phyloP scores from a whole-genome alignment of 1,139 yeast genomes.

The Kluyveromyces marxianus region DNA sequence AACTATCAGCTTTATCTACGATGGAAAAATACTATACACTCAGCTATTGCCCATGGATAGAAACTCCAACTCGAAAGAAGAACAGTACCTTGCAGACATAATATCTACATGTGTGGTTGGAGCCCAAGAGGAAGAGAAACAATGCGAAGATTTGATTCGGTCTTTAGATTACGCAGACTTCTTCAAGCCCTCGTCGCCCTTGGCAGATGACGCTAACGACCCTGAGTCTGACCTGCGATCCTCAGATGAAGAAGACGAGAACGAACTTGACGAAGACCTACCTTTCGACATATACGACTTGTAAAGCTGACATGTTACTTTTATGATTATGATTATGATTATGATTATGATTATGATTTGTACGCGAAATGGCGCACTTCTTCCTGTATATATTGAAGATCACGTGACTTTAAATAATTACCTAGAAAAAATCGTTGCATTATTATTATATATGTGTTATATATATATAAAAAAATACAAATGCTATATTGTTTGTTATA shows the following conservation, averaged over 20 bases:
- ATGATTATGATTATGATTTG: not conserved
- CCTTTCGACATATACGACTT: not conserved
- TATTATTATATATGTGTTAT: too few relatives aligned
- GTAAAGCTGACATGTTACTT: constrained; percentile 6
- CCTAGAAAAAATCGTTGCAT: too few relatives aligned
- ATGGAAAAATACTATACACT: constrained; percentile 1
- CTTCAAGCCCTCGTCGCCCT: constrained; percentile 5
- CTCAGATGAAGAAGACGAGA: not conserved
- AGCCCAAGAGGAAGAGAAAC: not conserved
- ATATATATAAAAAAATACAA: too few relatives aligned
- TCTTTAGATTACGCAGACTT: constrained; percentile 8
- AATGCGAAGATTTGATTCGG: not conserved
- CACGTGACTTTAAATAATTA: too few relatives aligned
- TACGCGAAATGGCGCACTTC: too few relatives aligned
- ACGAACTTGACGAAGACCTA: not conserved
- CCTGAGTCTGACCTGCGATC: not conserved
- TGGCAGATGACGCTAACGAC: not conserved
- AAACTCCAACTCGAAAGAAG: constrained; percentile 6
- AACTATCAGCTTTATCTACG: constrained; percentile 6
- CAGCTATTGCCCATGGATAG: constrained; percentile 10
- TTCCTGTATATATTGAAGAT: too few relatives aligned
- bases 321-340: not conserved
- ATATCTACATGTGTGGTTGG: constrained; percentile 5
- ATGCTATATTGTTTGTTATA: too few relatives aligned
- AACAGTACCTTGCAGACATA: constrained; percentile 5